phyloP scores from a whole-genome alignment of 345 rosid species.

The Isatis tinctoria region DNA sequence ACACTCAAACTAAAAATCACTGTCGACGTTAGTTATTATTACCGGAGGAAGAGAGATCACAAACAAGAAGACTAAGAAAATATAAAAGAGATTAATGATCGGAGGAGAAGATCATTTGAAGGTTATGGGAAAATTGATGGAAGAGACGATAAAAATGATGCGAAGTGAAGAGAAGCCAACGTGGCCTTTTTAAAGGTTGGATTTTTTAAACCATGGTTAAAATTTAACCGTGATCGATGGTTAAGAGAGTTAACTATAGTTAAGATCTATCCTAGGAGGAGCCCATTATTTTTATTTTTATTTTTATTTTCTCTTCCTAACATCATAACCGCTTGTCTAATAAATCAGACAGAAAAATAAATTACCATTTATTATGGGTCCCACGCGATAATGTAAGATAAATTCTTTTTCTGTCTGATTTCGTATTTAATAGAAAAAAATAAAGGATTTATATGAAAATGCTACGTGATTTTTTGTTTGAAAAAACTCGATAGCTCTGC shows the following conservation, averaged over 20 bases:
- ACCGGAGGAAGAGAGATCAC: conserved; percentile 18
- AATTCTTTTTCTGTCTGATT: no score
- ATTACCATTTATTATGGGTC: conserved; percentile 9
- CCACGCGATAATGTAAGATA: conserved; percentile 7
- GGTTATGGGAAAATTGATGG: not conserved
- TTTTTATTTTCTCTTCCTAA: not conserved
- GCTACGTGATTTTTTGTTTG: not conserved
- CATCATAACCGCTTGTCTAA: conserved; percentile 14
- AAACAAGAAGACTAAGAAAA: not conserved
- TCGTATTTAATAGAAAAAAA: no score
- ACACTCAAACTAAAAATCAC: not conserved
- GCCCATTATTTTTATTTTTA: not conserved
- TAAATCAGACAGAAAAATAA: no score
- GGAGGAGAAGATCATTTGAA: conserved; percentile 21
- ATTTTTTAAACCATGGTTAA: conserved; percentile 21
- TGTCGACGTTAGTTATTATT: not conserved
- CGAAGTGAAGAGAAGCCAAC: conserved; percentile 19
- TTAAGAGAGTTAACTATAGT: conserved; percentile 14
- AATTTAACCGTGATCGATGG: not conserved
- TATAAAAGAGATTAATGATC: conserved; percentile 11
- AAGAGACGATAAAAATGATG: conserved; percentile 16
- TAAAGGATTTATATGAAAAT: no score
- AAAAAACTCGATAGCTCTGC: conserved; percentile 2
- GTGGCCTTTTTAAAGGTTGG: conserved; percentile 30
- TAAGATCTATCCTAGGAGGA: conserved; percentile 16